Evolutionary conservation across 1,139 yeast species (phyloP).

Genomic region (Candida glucosophila): DNA sequence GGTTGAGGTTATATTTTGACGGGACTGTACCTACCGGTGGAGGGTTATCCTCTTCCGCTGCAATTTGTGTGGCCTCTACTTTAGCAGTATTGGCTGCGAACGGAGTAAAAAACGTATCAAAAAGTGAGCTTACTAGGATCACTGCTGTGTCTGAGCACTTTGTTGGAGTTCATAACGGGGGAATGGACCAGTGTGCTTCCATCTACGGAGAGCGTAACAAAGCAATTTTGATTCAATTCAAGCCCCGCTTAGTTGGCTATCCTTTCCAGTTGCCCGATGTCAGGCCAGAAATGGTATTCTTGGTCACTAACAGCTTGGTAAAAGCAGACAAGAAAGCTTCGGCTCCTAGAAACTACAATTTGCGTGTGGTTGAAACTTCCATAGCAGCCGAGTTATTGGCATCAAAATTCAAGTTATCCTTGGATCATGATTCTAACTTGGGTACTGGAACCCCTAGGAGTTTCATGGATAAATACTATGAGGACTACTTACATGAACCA

Average conservation of each 20-base stretch:
- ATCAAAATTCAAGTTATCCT: slow-evolving; percentile 30
- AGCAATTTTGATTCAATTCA: slow-evolving; percentile 54
- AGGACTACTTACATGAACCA: slow-evolving; percentile 18
- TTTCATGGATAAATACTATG: slow-evolving; percentile 46
- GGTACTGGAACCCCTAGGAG: slow-evolving; percentile 60
- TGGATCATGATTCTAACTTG: slow-evolving; percentile 47
- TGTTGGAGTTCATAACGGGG: slow-evolving; percentile 70
- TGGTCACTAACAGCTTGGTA: slow-evolving; percentile 57
- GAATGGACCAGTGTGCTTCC: slow-evolving; percentile 74
- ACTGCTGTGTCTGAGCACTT: slow-evolving; percentile 66
- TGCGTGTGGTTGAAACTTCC: slow-evolving; percentile 64
- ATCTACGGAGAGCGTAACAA: slow-evolving; percentile 56
- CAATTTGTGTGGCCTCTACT: slow-evolving; percentile 61
- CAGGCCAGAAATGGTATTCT: slow-evolving; percentile 41
- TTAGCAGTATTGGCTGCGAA: slow-evolving; percentile 51
- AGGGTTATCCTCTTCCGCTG: slow-evolving; percentile 67
- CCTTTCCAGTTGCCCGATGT: slow-evolving; percentile 49
- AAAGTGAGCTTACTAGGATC: slow-evolving; percentile 48
- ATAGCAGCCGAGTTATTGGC: slow-evolving; percentile 56
- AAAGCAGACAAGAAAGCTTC: slow-evolving; percentile 61
- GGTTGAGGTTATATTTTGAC: slow-evolving; percentile 47
- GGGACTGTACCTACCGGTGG: slow-evolving; percentile 72
- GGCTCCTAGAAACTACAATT: slow-evolving; percentile 61
- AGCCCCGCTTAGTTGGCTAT: slow-evolving; percentile 48
- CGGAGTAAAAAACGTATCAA: slow-evolving; percentile 34